Base-by-base conservation (phyloP, 2,329 filamentous ascomycete species). In the Phaeosphaeriaceae sp. region DNA sequence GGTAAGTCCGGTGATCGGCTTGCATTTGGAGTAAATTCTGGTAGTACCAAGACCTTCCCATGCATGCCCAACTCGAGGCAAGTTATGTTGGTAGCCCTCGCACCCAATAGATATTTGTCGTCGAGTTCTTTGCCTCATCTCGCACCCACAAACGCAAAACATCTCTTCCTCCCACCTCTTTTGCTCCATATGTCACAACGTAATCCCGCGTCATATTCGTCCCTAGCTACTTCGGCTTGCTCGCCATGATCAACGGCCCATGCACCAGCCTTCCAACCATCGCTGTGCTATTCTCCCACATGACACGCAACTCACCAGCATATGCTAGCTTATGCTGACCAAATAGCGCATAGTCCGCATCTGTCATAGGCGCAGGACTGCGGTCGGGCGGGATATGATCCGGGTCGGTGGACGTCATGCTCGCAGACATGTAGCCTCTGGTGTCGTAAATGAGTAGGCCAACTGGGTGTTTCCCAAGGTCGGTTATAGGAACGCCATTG, bases 131-230 rank as follows among this genome's bases (percentile, higher is more conserved):
- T 40, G 15, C 13, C 15, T 43, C 26, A 29, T 26, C 3, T 26
- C 23, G 23, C n/a, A 18, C n/a, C 38, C 49, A 56, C 4, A 58
- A 23, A 46, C 42, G 48, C 30, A 57, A 28, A 20, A 53, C 44
- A 21, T 54, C 48, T 17, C 41, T 47, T n/a, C 23, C 23, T 26
- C 23, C 23, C 23, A 26, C 23, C 23, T 49, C 39, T 8, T 21
- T 21, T 12, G 39, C 43, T 7, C 32, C 30, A 39, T 33, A 29
- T 8, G 46, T 42, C 16, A 56, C 30, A 21, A 46, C 37, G 33
- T 59, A 63, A 41, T 61, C 57, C 23, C 60, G 43, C 32, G 15
- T 44, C 40, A 57, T 57, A 15, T 42, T 51, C 12, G 39, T 47
- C 6, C 41, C 50, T 4, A 46, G 29, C 55, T 41, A 52, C 18